Conservation (phyloP, 192 early-diverging fungal species). For the Diversispora epigaea region DNA sequence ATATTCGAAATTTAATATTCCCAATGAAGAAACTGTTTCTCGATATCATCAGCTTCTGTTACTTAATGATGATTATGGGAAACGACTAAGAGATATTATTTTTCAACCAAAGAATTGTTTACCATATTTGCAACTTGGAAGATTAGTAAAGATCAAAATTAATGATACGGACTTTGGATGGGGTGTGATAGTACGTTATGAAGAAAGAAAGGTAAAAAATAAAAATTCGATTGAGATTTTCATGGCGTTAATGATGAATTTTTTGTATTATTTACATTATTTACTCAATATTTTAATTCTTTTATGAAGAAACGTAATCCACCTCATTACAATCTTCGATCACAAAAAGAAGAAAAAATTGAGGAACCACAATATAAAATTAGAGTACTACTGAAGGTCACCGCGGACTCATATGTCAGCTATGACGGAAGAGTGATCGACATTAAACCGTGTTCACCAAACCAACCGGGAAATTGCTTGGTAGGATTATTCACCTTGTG, state of each 20-base stretch:
- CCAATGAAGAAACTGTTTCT: slow-evolving; percentile 67
- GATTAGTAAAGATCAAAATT: slow-evolving; percentile 65
- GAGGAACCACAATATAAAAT: background rate
- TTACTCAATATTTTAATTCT: too few species aligned
- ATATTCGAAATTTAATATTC: slow-evolving; percentile 55
- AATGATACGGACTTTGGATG: slow-evolving; percentile 84
- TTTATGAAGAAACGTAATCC: too few species aligned
- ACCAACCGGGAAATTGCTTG: slow-evolving; percentile 48
- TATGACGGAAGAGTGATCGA: slow-evolving; percentile 46
- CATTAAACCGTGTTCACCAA: slow-evolving; percentile 56
- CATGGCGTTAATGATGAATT: too few species aligned
- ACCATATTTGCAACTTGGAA: slow-evolving; percentile 83
- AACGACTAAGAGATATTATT: slow-evolving; percentile 73
- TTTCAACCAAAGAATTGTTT: slow-evolving; percentile 80
- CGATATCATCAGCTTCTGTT: slow-evolving; percentile 75
- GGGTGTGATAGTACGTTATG: slow-evolving; percentile 81
- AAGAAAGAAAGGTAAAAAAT: slow-evolving; percentile 48
- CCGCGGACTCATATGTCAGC: background rate
- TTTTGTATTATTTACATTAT: too few species aligned
- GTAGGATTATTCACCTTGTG: slow-evolving; percentile 18
- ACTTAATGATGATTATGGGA: slow-evolving; percentile 63
- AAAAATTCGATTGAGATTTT: background rate
- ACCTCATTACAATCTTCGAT: background rate
- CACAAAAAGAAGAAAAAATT: background rate
- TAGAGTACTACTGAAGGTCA: background rate